Evolutionary conservation across 495 filamentous ascomycete genomes (phyloP).

Genomic region (Annulohypoxylon stygium): DNA sequence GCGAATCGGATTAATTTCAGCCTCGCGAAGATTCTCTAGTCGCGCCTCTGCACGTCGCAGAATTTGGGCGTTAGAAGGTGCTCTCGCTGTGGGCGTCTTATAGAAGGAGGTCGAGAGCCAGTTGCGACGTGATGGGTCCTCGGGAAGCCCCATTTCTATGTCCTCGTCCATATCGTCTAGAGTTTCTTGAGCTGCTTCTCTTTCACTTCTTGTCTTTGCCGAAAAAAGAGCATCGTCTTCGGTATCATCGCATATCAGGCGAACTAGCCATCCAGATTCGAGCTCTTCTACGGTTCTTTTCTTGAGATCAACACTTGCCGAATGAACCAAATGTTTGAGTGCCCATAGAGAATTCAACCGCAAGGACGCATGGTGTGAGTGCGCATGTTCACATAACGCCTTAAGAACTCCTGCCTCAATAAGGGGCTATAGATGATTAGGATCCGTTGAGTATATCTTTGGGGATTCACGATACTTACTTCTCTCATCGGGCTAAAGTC

Average conservation of each 20-base stretch:
- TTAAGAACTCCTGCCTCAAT: constrained; percentile 81
- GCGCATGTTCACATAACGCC: constrained; percentile 85
- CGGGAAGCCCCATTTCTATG: constrained; percentile 62
- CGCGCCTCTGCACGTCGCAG: constrained; percentile 63
- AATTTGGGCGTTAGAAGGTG: constrained; percentile 38
- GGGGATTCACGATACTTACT: constrained; percentile 61
- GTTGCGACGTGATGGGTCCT: constrained; percentile 54
- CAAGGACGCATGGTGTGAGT: constrained; percentile 77
- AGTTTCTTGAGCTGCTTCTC: constrained; percentile 46
- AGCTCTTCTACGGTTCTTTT: constrained; percentile 81
- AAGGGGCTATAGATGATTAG: constrained; percentile 68
- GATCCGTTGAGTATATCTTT: background rate
- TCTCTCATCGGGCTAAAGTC: constrained; percentile 92
- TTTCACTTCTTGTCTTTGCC: constrained; percentile 50
- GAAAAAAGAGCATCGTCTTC: constrained; percentile 63
- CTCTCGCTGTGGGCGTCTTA: constrained; percentile 39
- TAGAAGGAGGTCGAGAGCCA: constrained; percentile 48
- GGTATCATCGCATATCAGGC: constrained; percentile 73
- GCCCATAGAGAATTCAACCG: constrained; percentile 90
- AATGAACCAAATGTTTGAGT: constrained; percentile 85
- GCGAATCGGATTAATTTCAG: constrained; percentile 67
- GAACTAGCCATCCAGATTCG: constrained; percentile 81
- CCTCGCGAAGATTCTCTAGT: constrained; percentile 65
- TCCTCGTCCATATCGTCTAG: constrained; percentile 74
- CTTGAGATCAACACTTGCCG: constrained; percentile 75